Percentiles rank a stretch among this genome's conserved stretches.
phyloP scores from a whole-genome alignment of 345 rosid species.

The Syzygium jambos region DNA sequence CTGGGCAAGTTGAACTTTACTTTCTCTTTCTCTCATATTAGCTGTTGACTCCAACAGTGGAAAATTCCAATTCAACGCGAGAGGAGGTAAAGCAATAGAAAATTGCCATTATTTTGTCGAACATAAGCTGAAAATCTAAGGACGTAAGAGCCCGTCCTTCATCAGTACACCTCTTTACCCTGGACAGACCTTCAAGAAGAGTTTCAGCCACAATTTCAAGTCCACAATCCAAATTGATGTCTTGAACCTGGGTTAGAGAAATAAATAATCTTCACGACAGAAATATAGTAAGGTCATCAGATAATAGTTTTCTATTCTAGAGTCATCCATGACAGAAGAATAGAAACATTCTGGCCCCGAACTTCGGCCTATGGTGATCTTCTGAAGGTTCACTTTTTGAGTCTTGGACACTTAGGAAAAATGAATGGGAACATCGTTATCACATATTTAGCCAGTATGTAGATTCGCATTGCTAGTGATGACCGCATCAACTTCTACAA shows the following conservation, averaged over 20 bases:
- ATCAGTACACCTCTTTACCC: constrained; percentile 82
- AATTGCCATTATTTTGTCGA: too few species aligned
- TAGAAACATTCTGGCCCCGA: background rate
- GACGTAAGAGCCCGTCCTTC: constrained; percentile 95
- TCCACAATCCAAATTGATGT: constrained; percentile 61
- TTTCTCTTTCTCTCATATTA: too few species aligned
- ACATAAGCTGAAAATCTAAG: constrained; percentile 59
- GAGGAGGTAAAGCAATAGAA: background rate
- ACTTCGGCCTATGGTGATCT: background rate
- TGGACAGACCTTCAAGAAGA: constrained; percentile 83
- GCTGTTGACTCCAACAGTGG: too few species aligned
- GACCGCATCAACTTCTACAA: background rate
- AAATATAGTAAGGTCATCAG: background rate
- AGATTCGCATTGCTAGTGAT: background rate
- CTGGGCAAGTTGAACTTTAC: too few species aligned
- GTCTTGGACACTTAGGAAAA: background rate
- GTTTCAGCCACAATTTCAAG: constrained; percentile 84
- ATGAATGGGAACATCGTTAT: background rate
- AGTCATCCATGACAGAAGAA: background rate
- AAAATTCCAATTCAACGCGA: background rate
- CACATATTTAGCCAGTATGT: background rate
- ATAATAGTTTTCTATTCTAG: background rate
- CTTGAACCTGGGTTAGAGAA: constrained; percentile 48
- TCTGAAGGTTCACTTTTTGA: background rate
- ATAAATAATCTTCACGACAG: background rate